A percentile compares a stretch with the other conserved stretches of the same genome.
These are phyloP conservation scores for Hypoxylon sp. DNA, from an alignment of 2,329 filamentous ascomycete species.

Conservation along the genomic window DNA sequence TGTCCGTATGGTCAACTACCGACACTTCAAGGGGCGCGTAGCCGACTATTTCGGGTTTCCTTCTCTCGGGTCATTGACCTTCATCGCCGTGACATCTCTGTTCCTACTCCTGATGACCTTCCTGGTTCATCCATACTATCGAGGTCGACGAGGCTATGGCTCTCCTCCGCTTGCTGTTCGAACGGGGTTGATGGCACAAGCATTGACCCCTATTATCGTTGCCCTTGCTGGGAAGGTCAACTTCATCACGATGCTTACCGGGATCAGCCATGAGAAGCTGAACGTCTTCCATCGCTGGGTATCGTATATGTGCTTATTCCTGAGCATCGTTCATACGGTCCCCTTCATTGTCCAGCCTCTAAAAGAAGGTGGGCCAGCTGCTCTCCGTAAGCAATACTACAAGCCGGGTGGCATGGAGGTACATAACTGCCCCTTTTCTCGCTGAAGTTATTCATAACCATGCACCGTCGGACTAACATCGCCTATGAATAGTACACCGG, in stretches of 20 bases:
- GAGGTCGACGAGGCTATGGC: slow-evolving; percentile 34
- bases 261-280: slow-evolving; percentile 41
- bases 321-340: slow-evolving; percentile 35
- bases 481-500: slow-evolving; percentile 30
- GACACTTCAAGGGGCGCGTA: slow-evolving; percentile 34
- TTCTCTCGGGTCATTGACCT: slow-evolving; percentile 29
- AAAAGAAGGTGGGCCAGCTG: slow-evolving; percentile 30
- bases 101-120: slow-evolving; percentile 38
- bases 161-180: slow-evolving; percentile 38
- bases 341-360: slow-evolving; percentile 37
- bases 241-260: slow-evolving; percentile 40
- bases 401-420: slow-evolving; percentile 39
- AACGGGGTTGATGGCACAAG: slow-evolving; percentile 40
- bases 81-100: slow-evolving; percentile 30
- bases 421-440: neutral
- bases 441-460: neutral
- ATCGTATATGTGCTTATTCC: slow-evolving; percentile 39
- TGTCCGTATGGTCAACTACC: slow-evolving; percentile 35
- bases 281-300: slow-evolving; percentile 41
- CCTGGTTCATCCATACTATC: slow-evolving; percentile 39
- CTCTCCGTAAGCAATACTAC: slow-evolving; percentile 36
- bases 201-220: slow-evolving; percentile 39
- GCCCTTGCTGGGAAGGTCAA: slow-evolving; percentile 43
- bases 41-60: slow-evolving; percentile 37
- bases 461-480: neutral